Conservation (phyloP, 2,329 filamentous ascomycete species). For the Zymoseptoria brevis region DNA sequence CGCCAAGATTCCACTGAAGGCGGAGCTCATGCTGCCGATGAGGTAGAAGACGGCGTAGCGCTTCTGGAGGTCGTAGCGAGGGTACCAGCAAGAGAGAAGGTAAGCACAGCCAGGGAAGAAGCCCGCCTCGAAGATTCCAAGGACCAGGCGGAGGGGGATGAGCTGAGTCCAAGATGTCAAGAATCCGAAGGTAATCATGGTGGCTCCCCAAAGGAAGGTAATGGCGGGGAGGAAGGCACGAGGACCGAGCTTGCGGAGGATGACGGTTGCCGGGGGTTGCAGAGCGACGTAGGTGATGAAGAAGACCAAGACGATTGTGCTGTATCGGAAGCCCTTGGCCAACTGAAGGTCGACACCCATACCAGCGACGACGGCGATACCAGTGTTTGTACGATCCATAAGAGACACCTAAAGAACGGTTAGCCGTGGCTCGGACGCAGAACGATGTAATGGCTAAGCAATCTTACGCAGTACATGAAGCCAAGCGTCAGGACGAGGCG, state of each 20-base stretch:
- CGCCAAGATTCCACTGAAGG: conserved; percentile 39
- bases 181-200: conserved; percentile 60
- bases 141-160: conserved; percentile 48
- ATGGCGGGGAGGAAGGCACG: conserved; percentile 29
- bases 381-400: conserved; percentile 22
- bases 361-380: conserved; percentile 30
- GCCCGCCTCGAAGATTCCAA: conserved; percentile 54
- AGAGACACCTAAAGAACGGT: no score
- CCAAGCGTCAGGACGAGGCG: conserved; percentile 42
- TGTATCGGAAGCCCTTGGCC: conserved; percentile 24
- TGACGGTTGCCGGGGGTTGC: conserved; percentile 62
- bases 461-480: conserved; percentile 30
- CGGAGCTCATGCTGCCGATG: conserved; percentile 42
- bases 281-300: conserved; percentile 67
- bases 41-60: conserved; percentile 43
- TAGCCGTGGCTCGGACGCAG: background rate
- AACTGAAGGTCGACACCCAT: conserved; percentile 29
- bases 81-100: conserved; percentile 56
- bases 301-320: conserved; percentile 57
- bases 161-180: conserved; percentile 45
- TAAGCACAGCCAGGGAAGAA: conserved; percentile 55
- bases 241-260: conserved; percentile 57
- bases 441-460: conserved; percentile 28
- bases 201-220: conserved; percentile 49
- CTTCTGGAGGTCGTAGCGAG: conserved; percentile 32